Evolutionary conservation across 768 basidiomycete genomes (phyloP).

Genomic region (Pleurotus tuber-regium): DNA sequence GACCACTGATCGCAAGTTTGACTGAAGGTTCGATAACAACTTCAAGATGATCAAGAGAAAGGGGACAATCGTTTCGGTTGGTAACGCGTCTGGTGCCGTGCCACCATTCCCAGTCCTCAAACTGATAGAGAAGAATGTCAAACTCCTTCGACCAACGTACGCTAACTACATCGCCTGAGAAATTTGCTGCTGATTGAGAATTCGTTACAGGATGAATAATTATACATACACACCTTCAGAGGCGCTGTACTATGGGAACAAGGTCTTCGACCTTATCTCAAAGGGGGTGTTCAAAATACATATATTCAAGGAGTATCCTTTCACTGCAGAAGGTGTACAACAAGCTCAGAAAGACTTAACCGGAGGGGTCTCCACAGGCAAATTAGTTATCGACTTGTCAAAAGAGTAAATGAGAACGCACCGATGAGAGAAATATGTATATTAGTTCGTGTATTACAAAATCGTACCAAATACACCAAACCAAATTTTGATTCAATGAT

Average conservation of each 20-base stretch:
- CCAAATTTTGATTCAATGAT: too few species aligned
- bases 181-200: neutral
- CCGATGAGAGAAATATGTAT: neutral
- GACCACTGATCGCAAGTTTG: too few species aligned
- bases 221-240: constrained; percentile 78
- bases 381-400: constrained; percentile 66
- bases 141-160: constrained; percentile 73
- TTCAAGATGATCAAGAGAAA: constrained; percentile 82
- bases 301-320: constrained; percentile 77
- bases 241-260: constrained; percentile 56
- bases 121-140: constrained; percentile 80
- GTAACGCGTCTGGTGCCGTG: constrained; percentile 88
- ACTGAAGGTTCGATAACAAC: constrained; percentile 68
- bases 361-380: constrained; percentile 79
- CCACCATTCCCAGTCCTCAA: constrained; percentile 72
- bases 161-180: constrained; percentile 19
- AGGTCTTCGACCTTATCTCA: constrained; percentile 61
- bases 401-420: neutral
- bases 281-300: constrained; percentile 62
- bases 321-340: constrained; percentile 75
- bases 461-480: too few species aligned
- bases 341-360: constrained; percentile 79
- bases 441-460: too few species aligned
- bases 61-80: constrained; percentile 86
- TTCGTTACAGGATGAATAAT: constrained; percentile 53